Base-by-base conservation (phyloP, 257 asterid species). In the Jaltomata sinuosa region DNA sequence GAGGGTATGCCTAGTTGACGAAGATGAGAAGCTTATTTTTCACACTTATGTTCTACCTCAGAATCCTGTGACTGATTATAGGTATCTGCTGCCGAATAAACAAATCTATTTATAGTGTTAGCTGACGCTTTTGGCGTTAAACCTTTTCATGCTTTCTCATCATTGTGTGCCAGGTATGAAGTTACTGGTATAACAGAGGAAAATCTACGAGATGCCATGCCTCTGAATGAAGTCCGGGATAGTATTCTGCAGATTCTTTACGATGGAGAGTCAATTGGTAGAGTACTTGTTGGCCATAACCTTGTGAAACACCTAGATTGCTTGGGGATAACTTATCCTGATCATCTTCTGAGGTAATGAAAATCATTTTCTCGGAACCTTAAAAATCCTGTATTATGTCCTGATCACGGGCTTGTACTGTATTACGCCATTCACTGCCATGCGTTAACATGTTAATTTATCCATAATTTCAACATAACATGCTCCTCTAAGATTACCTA, bases 111-210 rank as follows among this genome's bases (percentile, higher is more conserved):
- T 88, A 11, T 27, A 36, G 18, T 57, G 15, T 85, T 15, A 83
- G 54, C 19, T 49, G 36, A 15, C 21, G 0, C 14, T 38, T 71
- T 71, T n/a, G 3, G 79, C 18, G n/a, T 5, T 3, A 2, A 6
- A 71, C 54, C 21, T 71, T 71, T 21, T 38, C 34, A 40, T 11
- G 11, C 78, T 38, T 71, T 53, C 79, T 38, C 53, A 71, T 21
- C 11, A n/a, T 72, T 83, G 82, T 85, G 81, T 34, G 83, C 82
- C 69, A 90, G 93, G 92, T 87, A 82, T 36, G 91, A 90, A 83
- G 81, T 91, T 83, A 90, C 91, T 22, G 94, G 93, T 77, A 87
- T 91, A 47, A 89, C 86, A 29, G 92, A 91, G 89, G 89, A 89
- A 53, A 89, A 89, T 86, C 81, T 89, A 84, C 85, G 83, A 87